Evolutionary conservation across 495 filamentous ascomycete genomes (phyloP), one percentile per base, ranked within the genome.

Genomic region (Talaromyces adpressus): DNA sequence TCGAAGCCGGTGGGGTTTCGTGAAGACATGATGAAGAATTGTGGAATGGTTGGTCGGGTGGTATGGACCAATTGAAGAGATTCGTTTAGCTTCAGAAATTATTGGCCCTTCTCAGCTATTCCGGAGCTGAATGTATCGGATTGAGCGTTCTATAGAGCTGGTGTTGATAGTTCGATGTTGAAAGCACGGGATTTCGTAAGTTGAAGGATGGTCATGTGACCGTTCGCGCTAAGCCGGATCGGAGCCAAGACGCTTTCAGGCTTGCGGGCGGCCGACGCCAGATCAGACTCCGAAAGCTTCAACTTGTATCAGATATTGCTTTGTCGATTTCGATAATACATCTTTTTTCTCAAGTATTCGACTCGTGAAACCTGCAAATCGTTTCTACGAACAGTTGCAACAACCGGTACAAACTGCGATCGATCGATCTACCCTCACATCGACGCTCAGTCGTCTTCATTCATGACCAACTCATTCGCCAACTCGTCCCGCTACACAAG

Each of bases 1-100:
- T 93, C 85, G 83, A 96, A 95, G 76, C 92, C 89, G 65, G 91
- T 93, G 82, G 91, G 83, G 83, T 89, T 90, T 76, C 74, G 74
- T 64, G 80, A 69, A 56, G 85, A 66, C 81, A 85, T 84, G 66
- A 65, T 73, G 69, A 66, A 32, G 45, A 36, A 49, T 36, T n/a
- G 60, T 52, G 18, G 41, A n/a, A 32, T 53, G 22, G 47, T 36
- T 6, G 58, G 39, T 9, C n/a, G 36, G 18, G 20, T 47, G 8
- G 34, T 47, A n/a, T 32, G 4, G 58, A 41, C 32, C 34, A 47
- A 60, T 60, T 41, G 36, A 47, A 27, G 45, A 18, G 5, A 20
- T 20, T 7, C 6, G 18, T 49, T 20, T 49, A 20, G n/a, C 7
- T 2, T 49, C 20, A 1, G 41, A 3, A 29, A 47, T 47, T 20